Percentiles rank a stretch among this genome's conserved stretches.
phyloP scores from a whole-genome alignment of 192 early-diverging fungal genomes.

The Rhizophagus clarus region DNA sequence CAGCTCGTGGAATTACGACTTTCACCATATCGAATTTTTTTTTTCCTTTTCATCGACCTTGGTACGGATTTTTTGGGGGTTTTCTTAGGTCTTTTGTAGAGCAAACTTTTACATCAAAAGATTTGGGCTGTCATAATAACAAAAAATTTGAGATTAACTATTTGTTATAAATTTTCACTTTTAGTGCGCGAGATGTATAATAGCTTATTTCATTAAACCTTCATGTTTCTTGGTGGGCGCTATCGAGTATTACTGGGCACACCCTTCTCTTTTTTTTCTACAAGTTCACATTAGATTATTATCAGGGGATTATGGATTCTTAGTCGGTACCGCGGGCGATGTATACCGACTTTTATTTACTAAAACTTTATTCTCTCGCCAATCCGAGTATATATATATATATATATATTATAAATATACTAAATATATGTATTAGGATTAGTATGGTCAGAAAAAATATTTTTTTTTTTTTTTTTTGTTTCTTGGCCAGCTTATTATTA shows the following conservation, averaged over 20 bases:
- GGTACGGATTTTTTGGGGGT: neutral
- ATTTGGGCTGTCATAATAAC: neutral
- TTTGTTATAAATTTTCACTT: neutral
- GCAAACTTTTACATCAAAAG: neutral
- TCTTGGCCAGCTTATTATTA: conserved; percentile 1
- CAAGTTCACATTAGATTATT: neutral
- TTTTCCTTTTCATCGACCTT: neutral
- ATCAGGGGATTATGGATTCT: neutral
- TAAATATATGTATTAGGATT: neutral
- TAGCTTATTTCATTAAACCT: conserved; percentile 4
- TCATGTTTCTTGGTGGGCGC: conserved; percentile 15
- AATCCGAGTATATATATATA: conserved; percentile 1
- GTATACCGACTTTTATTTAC: neutral
- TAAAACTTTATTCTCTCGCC: neutral
- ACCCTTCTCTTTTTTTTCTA: conserved; percentile 6
- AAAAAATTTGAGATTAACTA: neutral
- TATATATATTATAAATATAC: neutral
- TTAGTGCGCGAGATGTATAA: conserved; percentile 21
- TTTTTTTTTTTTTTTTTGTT: neutral
- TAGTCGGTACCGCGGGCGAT: neutral
- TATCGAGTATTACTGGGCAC: conserved; percentile 4
- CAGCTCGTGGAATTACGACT: conserved; percentile 7
- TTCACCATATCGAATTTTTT: conserved; percentile 5
- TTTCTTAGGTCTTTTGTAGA: neutral
- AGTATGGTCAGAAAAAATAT: neutral